These are phyloP conservation scores for Podospora pseudocomata DNA, from an alignment of 495 filamentous ascomycete species.

Conservation along the genomic window DNA sequence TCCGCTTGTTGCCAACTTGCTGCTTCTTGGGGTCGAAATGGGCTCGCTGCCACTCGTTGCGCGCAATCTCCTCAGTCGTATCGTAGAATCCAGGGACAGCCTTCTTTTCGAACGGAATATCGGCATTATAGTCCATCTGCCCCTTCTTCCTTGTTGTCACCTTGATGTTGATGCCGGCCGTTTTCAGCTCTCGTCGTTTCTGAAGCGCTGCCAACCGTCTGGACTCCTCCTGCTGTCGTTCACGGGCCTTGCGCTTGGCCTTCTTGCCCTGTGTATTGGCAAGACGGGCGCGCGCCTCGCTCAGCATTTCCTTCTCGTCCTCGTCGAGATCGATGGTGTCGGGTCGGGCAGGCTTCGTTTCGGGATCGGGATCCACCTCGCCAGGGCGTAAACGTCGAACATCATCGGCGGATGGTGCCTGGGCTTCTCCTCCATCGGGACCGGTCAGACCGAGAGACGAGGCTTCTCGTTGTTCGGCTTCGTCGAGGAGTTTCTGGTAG, in stretches of 20 bases:
- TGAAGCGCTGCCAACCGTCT: constrained; percentile 83
- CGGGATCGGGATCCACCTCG: constrained; percentile 92
- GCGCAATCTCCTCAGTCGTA: constrained; percentile 70
- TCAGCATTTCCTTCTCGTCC: constrained; percentile 99
- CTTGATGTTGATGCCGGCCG: constrained; percentile 97
- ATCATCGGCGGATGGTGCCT: constrained; percentile 89
- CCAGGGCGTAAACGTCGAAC: constrained; percentile 85
- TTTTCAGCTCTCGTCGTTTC: constrained; percentile 94
- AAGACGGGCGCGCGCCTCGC: constrained; percentile 90
- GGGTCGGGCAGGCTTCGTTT: constrained; percentile 93
- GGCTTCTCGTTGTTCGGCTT: constrained; percentile 83
- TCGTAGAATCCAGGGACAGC: constrained; percentile 91
- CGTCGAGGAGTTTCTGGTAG: constrained; percentile 93
- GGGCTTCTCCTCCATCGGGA: constrained; percentile 79
- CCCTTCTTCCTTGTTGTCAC: constrained; percentile 87
- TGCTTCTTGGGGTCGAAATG: constrained; percentile 93
- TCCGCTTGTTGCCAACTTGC: constrained; percentile 91
- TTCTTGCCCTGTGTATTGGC: constrained; percentile 99
- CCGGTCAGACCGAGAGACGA: constrained; percentile 82
- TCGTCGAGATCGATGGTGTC: constrained; percentile 98
- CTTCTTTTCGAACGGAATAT: constrained; percentile 94
- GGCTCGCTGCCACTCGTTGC: constrained; percentile 83
- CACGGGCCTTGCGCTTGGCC: constrained; percentile 94
- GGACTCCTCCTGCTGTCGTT: constrained; percentile 93
- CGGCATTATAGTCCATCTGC: constrained; percentile 99